Conservation (phyloP, 805 yeast species). For the Ogataea siamensis region DNA sequence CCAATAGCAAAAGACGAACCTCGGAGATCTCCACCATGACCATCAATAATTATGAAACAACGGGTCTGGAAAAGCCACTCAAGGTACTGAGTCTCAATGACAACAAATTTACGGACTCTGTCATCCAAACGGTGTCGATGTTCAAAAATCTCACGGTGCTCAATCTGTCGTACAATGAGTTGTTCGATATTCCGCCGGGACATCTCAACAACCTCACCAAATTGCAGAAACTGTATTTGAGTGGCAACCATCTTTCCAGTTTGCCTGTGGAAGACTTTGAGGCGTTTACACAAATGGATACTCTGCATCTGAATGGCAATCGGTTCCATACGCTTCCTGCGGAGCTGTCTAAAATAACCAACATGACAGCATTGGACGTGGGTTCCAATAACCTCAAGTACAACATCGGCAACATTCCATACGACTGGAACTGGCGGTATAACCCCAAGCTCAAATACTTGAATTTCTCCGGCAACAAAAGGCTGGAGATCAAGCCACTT, state of each 20-base stretch:
- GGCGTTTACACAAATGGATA: constrained; percentile 51
- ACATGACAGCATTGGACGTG: constrained; percentile 75
- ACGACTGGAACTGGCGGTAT: constrained; percentile 97
- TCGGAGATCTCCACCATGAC: constrained; percentile 15
- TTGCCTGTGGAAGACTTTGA: constrained; percentile 87
- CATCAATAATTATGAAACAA: constrained; percentile 3
- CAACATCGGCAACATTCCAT: constrained; percentile 90
- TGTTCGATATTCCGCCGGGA: constrained; percentile 80
- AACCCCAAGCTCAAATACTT: constrained; percentile 72
- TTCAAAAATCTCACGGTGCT: constrained; percentile 57
- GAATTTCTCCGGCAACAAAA: constrained; percentile 88
- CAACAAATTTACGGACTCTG: constrained; percentile 76
- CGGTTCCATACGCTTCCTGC: constrained; percentile 85
- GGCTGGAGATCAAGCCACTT: constrained; percentile 81
- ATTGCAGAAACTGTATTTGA: constrained; percentile 65
- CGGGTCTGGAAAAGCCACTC: constrained; percentile 35
- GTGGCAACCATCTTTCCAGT: constrained; percentile 78
- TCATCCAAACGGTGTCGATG: constrained; percentile 63
- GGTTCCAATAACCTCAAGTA: constrained; percentile 89
- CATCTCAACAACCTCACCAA: constrained; percentile 53
- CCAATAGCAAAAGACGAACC: constrained; percentile 12
- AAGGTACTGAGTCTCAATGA: constrained; percentile 68
- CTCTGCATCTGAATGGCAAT: constrained; percentile 76
- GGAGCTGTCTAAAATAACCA: constrained; percentile 67
- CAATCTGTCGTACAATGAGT: constrained; percentile 80